Evolutionary conservation across 306 rosid species (phyloP).

Genomic region (Citrullus mucosospermus): DNA sequence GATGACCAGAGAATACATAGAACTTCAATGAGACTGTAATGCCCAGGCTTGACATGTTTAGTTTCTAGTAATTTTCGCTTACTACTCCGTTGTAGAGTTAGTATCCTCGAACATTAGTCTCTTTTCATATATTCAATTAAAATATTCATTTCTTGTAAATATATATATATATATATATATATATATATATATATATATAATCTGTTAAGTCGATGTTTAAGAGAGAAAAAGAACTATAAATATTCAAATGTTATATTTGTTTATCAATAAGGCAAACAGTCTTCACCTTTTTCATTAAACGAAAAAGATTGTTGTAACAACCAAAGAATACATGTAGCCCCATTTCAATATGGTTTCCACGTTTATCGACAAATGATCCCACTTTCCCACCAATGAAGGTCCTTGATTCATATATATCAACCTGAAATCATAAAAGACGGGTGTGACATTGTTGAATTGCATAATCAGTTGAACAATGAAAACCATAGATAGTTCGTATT

Average conservation of each 20-base stretch:
- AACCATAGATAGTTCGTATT: neutral
- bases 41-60: neutral
- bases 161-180: too few relatives aligned
- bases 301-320: constrained; percentile 92
- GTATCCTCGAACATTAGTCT: too few relatives aligned
- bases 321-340: constrained; percentile 98
- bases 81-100: too few relatives aligned
- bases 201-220: neutral
- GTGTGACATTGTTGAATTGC: neutral
- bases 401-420: constrained; percentile 89
- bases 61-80: neutral
- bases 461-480: neutral
- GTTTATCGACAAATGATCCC: constrained; percentile 85
- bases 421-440: constrained; percentile 33
- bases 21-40: neutral
- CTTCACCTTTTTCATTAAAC: constrained; percentile 87
- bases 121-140: too few relatives aligned
- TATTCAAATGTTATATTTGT: neutral
- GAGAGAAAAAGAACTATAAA: neutral
- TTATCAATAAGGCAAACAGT: neutral
- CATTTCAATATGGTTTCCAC: constrained; percentile 96
- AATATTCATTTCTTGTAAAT: too few relatives aligned
- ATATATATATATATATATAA: too few relatives aligned
- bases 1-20: neutral
- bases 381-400: constrained; percentile 93